These are phyloP conservation scores for Gynandropsis gynandra DNA, from an alignment of 345 rosid species.

Conservation along the genomic window DNA sequence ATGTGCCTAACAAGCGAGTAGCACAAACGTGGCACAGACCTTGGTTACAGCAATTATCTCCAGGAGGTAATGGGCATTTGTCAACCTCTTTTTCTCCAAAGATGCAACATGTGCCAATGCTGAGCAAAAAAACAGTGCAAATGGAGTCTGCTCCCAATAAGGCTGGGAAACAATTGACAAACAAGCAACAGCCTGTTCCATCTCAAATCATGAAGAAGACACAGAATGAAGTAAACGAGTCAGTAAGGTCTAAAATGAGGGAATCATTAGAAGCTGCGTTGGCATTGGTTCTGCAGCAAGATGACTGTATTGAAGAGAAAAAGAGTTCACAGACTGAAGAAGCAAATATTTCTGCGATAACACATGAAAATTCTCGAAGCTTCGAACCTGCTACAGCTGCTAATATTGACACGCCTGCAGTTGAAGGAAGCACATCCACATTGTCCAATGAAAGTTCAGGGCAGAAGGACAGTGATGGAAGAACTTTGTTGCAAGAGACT, in stretches of 20 bases:
- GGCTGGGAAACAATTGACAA: slow-evolving; percentile 29
- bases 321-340: slow-evolving; percentile 35
- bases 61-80: slow-evolving; percentile 39
- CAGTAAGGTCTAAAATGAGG: slow-evolving; percentile 88
- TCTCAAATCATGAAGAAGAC: slow-evolving; percentile 33
- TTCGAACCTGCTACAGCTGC: slow-evolving; percentile 21
- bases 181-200: slow-evolving; percentile 41
- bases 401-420: slow-evolving; percentile 22
- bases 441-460: slow-evolving; percentile 23
- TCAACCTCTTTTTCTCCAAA: slow-evolving; percentile 34
- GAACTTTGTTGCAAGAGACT: slow-evolving; percentile 18
- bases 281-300: slow-evolving; percentile 49
- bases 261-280: slow-evolving; percentile 75
- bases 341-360: slow-evolving; percentile 14
- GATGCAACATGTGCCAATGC: slow-evolving; percentile 33
- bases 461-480: slow-evolving; percentile 21
- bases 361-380: slow-evolving; percentile 26
- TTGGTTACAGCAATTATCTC: slow-evolving; percentile 59
- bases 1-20: slow-evolving; percentile 42
- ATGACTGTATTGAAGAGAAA: slow-evolving; percentile 24
- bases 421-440: slow-evolving; percentile 15
- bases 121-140: slow-evolving; percentile 34
- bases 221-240: slow-evolving; percentile 41
- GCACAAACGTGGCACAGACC: slow-evolving; percentile 63
- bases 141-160: slow-evolving; percentile 36